Conservation (phyloP, 1,284 basidiomycete species). For the Leucoagaricus sp. region DNA sequence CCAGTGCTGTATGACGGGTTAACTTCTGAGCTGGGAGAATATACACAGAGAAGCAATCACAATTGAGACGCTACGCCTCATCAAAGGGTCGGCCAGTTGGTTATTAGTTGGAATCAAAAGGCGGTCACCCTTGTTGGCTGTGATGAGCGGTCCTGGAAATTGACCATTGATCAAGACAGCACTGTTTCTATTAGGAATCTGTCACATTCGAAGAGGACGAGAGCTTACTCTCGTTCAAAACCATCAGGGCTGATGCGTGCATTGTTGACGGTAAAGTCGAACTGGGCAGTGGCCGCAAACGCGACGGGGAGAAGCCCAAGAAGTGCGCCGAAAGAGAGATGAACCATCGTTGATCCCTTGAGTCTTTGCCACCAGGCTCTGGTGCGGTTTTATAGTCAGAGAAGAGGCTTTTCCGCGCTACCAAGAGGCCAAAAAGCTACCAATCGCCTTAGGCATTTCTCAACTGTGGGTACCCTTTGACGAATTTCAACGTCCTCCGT, state of each 20-base stretch:
- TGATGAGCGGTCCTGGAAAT: slow-evolving; percentile 18
- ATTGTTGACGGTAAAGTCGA: slow-evolving; percentile 29
- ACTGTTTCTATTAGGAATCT: background rate
- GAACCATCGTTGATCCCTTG: slow-evolving; percentile 9
- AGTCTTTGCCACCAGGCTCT: background rate
- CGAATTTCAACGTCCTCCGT: background rate
- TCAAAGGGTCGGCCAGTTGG: slow-evolving; percentile 24
- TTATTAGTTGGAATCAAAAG: slow-evolving; percentile 24
- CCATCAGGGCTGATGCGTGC: slow-evolving; percentile 7
- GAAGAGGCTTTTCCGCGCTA: slow-evolving; percentile 8
- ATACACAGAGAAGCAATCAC: slow-evolving; percentile 14
- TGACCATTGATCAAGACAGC: slow-evolving; percentile 18
- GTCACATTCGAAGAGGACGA: background rate
- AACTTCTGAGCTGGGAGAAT: background rate
- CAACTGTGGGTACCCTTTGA: slow-evolving; percentile 8
- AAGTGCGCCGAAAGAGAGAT: background rate
- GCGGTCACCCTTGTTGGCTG: slow-evolving; percentile 16
- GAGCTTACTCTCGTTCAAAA: slow-evolving; percentile 11
- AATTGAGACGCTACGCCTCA: slow-evolving; percentile 26
- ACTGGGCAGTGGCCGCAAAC: slow-evolving; percentile 4
- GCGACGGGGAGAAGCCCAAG: slow-evolving; percentile 3
- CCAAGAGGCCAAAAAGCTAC: background rate
- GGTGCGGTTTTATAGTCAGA: slow-evolving; percentile 5
- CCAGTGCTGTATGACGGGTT: slow-evolving; percentile 32
- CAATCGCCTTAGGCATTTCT: slow-evolving; percentile 8